Base-by-base conservation (phyloP, 139 green algal species). In the Microglena sp. region DNA sequence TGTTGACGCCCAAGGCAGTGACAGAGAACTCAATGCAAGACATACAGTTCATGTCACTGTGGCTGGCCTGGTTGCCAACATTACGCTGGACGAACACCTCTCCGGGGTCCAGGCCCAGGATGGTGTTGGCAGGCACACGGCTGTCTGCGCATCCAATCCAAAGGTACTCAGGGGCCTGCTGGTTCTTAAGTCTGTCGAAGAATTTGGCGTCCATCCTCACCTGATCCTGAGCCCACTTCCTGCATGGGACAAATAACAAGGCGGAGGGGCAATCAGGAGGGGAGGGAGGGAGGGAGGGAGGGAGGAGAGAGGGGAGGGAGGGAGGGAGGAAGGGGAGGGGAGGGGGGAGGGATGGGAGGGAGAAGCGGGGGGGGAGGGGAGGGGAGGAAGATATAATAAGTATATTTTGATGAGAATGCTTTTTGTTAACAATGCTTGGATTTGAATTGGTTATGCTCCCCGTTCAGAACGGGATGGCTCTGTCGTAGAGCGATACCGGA, bases 141-240 rank as follows among this genome's bases (percentile, higher is more conserved):
- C 70, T 84, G 74, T 93, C 87, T 1, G 76, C 73, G 69, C 87
- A 93, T 24, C 87, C 87, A 66, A 94, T 91, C 86, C 85, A 92
- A 1, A 94, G 76, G 60, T 84, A 92, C 45, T 93, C 77, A 1
- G 87, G 87, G 0, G 75, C 67, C 65, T 94, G 69, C 4, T 70
- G 62, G 1, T 35, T 36, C 27, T 22, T 7, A 1, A 75, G 54
- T 2, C 43, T 6, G 3, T 70, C 31, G 53, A 75, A 75, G 40
- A 67, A 75, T 1, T 34, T 33, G 2, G 69, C 62, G 40, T 75
- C 69, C 32, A 55, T 27, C 29, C 18, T 8, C 26, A 35, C 29
- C 8, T 31, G 28, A 7, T 64, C 56, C 11, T 40, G 6, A 11
- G 56, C 56, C 56, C 56, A 64, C 24, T 64, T 36, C 56, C 56